phyloP scores from a whole-genome alignment of 768 basidiomycete species.

The Lentinula sp. region DNA sequence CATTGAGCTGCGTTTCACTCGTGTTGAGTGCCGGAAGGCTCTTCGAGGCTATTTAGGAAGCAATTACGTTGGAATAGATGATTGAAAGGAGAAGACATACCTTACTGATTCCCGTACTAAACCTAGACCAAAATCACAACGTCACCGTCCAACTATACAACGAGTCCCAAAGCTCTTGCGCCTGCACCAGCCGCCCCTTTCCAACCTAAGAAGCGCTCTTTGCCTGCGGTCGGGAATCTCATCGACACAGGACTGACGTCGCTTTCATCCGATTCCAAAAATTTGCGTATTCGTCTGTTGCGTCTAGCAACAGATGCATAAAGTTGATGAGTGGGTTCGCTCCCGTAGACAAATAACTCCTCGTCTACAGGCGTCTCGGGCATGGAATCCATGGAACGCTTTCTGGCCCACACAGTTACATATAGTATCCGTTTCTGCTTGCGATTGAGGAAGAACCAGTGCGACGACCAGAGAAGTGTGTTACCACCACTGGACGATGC shows the following conservation, averaged over 20 bases:
- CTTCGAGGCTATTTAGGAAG: too few species aligned
- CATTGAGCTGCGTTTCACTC: too few species aligned
- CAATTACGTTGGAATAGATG: not conserved
- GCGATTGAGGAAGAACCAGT: constrained; percentile 95
- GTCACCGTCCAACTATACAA: not conserved
- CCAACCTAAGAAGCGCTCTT: constrained; percentile 75
- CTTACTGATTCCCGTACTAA: not conserved
- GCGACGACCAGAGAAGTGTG: constrained; percentile 89
- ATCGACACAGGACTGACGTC: not conserved
- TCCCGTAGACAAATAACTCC: constrained; percentile 32
- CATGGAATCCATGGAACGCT: not conserved
- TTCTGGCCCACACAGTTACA: constrained; percentile 84
- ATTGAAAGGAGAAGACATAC: not conserved
- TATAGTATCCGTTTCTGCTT: constrained; percentile 91
- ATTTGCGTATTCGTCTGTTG: not conserved
- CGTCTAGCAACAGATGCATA: not conserved
- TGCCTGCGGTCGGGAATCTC: not conserved
- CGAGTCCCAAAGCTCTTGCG: constrained; percentile 73
- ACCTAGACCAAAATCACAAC: not conserved
- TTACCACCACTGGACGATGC: constrained; percentile 38
- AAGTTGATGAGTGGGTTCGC: not conserved
- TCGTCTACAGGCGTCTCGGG: constrained; percentile 42
- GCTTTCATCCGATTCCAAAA: not conserved
- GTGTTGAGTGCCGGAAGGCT: too few species aligned
- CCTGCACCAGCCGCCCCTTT: constrained; percentile 73